These are phyloP conservation scores for Puya raimondii DNA, from an alignment of 176 grass and related monocot genomes.

Conservation along the genomic window DNA sequence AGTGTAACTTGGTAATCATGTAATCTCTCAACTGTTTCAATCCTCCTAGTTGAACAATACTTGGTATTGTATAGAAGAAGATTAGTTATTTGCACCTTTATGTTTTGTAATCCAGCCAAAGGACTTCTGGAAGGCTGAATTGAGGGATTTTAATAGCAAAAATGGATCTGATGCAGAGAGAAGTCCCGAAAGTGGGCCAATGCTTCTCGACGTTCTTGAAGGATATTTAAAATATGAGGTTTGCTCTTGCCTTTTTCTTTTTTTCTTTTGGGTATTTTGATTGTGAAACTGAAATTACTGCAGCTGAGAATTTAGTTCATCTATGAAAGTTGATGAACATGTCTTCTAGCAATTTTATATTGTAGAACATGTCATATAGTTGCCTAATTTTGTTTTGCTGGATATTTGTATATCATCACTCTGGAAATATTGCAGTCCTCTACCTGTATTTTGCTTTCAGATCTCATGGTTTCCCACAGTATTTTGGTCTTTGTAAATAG, in stretches of 20 bases:
- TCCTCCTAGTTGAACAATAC: background rate
- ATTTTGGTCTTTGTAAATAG: no score
- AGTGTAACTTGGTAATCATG: conserved; percentile 84
- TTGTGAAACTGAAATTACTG: conserved; percentile 1
- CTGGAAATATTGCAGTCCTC: no score
- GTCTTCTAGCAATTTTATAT: background rate
- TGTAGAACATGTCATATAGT: background rate
- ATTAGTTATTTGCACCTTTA: background rate
- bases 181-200: conserved; percentile 65
- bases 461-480: no score
- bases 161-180: conserved; percentile 48
- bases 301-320: background rate
- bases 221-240: conserved; percentile 98
- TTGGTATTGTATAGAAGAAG: background rate
- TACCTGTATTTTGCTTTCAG: no score
- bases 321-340: background rate
- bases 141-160: conserved; percentile 72
- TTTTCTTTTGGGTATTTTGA: conserved; percentile 8
- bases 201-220: conserved; percentile 93
- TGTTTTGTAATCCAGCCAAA: conserved; percentile 43
- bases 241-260: conserved; percentile 24
- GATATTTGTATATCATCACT: no score
- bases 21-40: background rate
- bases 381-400: background rate
- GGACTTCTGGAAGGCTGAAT: conserved; percentile 87